Conservation (phyloP, 495 filamentous ascomycete genomes). For the Corynascus novoguineensis region DNA sequence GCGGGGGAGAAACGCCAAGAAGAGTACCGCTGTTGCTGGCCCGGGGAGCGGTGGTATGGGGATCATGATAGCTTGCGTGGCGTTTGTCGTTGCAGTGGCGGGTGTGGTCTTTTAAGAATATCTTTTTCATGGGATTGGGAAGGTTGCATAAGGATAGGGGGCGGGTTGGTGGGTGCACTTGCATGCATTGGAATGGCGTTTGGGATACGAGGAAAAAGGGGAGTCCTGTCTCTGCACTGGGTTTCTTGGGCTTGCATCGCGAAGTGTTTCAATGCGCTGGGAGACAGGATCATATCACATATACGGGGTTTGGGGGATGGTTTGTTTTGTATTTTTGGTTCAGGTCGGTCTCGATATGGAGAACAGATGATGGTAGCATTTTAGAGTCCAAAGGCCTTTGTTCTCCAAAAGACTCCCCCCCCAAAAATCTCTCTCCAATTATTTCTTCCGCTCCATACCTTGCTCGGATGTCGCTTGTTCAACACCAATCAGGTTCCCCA, state of each 20-base stretch:
- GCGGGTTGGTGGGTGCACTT: background rate
- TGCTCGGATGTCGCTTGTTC: too few species aligned
- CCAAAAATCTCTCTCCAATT: too few species aligned
- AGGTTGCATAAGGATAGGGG: background rate
- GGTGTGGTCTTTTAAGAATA: background rate
- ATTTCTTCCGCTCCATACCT: too few species aligned
- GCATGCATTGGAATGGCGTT: slow-evolving; percentile 7
- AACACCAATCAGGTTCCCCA: too few species aligned
- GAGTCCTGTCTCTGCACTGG: background rate
- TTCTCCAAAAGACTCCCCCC: too few species aligned
- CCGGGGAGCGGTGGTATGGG: background rate
- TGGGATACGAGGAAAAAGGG: background rate
- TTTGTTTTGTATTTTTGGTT: too few species aligned
- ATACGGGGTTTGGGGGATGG: too few species aligned
- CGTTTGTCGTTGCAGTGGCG: background rate
- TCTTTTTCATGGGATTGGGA: background rate
- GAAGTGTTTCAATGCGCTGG: background rate
- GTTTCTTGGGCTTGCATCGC: background rate
- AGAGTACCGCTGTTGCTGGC: background rate
- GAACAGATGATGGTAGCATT: too few species aligned
- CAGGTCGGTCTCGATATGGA: too few species aligned
- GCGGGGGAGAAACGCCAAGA: slow-evolving; percentile 5
- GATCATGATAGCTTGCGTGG: background rate
- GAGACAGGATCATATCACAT: background rate
- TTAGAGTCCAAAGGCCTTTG: too few species aligned